These are phyloP conservation scores for Alternaria alternata DNA, from an alignment of 2,329 filamentous ascomycete genomes.

Conservation along the genomic window DNA sequence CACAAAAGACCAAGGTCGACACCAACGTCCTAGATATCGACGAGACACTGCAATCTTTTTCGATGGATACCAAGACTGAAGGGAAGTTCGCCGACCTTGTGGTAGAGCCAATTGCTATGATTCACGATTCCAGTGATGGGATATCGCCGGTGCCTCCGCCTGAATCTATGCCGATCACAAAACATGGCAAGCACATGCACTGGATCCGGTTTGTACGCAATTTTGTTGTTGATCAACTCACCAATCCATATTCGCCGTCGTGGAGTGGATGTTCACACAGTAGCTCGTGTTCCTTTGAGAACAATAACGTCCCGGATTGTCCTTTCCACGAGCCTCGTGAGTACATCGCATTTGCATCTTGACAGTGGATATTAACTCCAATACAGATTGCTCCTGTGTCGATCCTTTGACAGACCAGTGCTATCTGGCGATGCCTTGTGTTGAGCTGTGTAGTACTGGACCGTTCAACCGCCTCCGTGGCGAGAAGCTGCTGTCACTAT, in stretches of 20 bases:
- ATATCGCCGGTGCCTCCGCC: not conserved
- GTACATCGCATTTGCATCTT: not conserved
- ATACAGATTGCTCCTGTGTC: constrained; percentile 22
- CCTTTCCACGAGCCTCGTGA: constrained; percentile 33
- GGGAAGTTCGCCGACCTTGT: not conserved
- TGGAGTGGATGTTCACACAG: constrained; percentile 13
- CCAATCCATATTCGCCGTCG: constrained; percentile 9
- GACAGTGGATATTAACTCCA: not conserved
- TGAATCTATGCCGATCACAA: constrained; percentile 5
- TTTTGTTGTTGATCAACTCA: constrained; percentile 29
- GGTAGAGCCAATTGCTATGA: not conserved
- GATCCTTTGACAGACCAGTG: constrained; percentile 32
- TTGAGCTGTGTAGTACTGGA: constrained; percentile 17
- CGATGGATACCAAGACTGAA: not conserved
- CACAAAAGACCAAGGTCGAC: not conserved
- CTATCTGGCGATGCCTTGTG: constrained; percentile 29
- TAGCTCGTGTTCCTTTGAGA: constrained; percentile 25
- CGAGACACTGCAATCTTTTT: not conserved
- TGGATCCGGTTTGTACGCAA: constrained; percentile 26
- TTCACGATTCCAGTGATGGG: not conserved
- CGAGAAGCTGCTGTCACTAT: constrained; percentile 28
- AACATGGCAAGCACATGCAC: constrained; percentile 27
- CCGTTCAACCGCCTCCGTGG: constrained; percentile 33
- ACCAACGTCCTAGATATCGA: not conserved
- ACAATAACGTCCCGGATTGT: constrained; percentile 26